These are phyloP conservation scores for Rhynchospora tenuis DNA, from an alignment of 176 grass and related monocot species.

Conservation along the genomic window DNA sequence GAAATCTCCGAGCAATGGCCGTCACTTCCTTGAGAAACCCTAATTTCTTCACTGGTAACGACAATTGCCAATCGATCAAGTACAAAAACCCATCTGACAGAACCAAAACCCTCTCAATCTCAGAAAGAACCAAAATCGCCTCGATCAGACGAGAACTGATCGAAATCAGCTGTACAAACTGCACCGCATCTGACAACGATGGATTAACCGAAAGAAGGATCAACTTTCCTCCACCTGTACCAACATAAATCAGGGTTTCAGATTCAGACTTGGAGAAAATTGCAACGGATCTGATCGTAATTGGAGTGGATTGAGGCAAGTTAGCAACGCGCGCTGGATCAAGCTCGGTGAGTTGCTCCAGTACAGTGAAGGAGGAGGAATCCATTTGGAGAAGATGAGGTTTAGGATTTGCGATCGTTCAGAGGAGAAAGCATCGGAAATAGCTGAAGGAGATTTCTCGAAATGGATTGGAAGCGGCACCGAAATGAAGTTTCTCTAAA, in stretches of 20 bases:
- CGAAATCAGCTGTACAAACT: slow-evolving; percentile 57
- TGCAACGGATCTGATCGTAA: slow-evolving; percentile 63
- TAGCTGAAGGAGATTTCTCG: not conserved
- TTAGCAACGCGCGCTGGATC: slow-evolving; percentile 67
- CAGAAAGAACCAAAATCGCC: slow-evolving; percentile 55
- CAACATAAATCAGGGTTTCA: slow-evolving; percentile 56
- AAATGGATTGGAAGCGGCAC: not conserved
- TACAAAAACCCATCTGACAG: slow-evolving; percentile 59
- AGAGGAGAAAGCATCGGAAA: slow-evolving; percentile 4
- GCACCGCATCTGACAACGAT: slow-evolving; percentile 18
- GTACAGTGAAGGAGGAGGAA: slow-evolving; percentile 34
- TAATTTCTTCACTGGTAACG: slow-evolving; percentile 60
- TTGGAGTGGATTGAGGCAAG: slow-evolving; percentile 45
- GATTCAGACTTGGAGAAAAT: slow-evolving; percentile 35
- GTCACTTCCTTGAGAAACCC: slow-evolving; percentile 54
- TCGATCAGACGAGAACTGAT: slow-evolving; percentile 40
- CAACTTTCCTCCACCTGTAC: slow-evolving; percentile 85
- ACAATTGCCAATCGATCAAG: slow-evolving; percentile 57
- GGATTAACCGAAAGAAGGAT: slow-evolving; percentile 52
- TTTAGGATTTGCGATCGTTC: not conserved
- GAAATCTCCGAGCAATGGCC: slow-evolving; percentile 40
- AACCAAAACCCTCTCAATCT: slow-evolving; percentile 56
- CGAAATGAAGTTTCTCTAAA: not conserved
- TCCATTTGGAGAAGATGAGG: slow-evolving; percentile 1
- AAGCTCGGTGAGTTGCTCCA: slow-evolving; percentile 57